Evolutionary conservation across 768 basidiomycete species (phyloP).

Genomic region (Coprinopsis cinerea): DNA sequence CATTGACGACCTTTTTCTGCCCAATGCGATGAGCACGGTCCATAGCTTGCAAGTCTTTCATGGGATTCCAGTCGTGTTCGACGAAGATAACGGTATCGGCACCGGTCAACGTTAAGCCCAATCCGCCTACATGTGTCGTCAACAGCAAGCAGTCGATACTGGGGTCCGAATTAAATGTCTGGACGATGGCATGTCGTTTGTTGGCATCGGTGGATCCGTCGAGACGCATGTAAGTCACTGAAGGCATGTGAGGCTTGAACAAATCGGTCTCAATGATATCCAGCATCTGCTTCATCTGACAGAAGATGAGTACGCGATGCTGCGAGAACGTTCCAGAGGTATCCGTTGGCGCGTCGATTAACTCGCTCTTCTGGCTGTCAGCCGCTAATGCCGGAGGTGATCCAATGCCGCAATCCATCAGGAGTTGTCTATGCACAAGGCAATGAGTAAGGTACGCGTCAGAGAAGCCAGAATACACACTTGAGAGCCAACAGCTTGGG

Average conservation of each 20-base stretch:
- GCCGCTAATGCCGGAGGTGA: slow-evolving; percentile 30
- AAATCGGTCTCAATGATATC: slow-evolving; percentile 94
- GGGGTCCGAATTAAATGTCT: slow-evolving; percentile 97
- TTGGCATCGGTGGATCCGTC: slow-evolving; percentile 89
- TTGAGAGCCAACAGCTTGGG: slow-evolving; percentile 89
- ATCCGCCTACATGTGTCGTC: slow-evolving; percentile 94
- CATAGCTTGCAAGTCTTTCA: slow-evolving; percentile 99
- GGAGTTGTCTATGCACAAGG: slow-evolving; percentile 64
- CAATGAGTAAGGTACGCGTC: background rate
- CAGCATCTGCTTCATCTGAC: slow-evolving; percentile 99
- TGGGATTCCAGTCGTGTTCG: slow-evolving; percentile 99
- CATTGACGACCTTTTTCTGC: slow-evolving; percentile 98
- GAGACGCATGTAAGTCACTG: slow-evolving; percentile 96
- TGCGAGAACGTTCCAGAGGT: slow-evolving; percentile 68
- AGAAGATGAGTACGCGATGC: slow-evolving; percentile 98
- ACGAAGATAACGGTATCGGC: slow-evolving; percentile 99
- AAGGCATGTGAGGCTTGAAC: slow-evolving; percentile 89
- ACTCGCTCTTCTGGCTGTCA: slow-evolving; percentile 64
- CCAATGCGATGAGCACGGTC: slow-evolving; percentile 97
- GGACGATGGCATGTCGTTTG: slow-evolving; percentile 94
- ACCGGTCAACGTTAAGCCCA: slow-evolving; percentile 93
- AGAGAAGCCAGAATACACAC: slow-evolving; percentile 38
- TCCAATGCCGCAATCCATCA: slow-evolving; percentile 94
- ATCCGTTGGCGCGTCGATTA: slow-evolving; percentile 54
- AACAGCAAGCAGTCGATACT: slow-evolving; percentile 94